Conservation (phyloP, 371 early-diverging fungal genomes). For the Encephalitozoon cuniculi region DNA sequence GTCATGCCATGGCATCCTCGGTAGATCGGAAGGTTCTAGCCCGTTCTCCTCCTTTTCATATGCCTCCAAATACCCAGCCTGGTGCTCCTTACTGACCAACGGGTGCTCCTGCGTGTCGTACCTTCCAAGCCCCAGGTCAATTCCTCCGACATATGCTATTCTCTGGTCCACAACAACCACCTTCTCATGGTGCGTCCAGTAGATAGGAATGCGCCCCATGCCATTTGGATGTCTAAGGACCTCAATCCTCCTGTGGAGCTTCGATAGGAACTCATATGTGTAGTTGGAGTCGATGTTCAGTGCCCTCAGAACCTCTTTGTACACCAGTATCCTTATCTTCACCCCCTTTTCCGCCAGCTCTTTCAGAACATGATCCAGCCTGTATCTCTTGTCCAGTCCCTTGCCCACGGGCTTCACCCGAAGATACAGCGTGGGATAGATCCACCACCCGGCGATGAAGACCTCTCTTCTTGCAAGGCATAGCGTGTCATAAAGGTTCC, state of each 20-base stretch:
- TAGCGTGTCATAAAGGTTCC: slow-evolving; percentile 70
- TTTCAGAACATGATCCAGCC: slow-evolving; percentile 71
- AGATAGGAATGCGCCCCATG: slow-evolving; percentile 65
- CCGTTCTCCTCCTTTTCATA: neutral
- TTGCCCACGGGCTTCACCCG: slow-evolving; percentile 64
- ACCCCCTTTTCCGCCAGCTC: slow-evolving; percentile 75
- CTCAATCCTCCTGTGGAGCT: slow-evolving; percentile 70
- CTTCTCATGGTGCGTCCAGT: slow-evolving; percentile 70
- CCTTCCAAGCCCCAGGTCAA: slow-evolving; percentile 80
- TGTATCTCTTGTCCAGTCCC: slow-evolving; percentile 66
- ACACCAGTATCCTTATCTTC: slow-evolving; percentile 74
- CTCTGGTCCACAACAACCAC: slow-evolving; percentile 72
- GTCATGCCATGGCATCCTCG: slow-evolving; percentile 90
- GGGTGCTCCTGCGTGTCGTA: slow-evolving; percentile 73
- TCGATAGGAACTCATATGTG: slow-evolving; percentile 69
- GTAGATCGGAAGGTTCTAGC: slow-evolving; percentile 32
- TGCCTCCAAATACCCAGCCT: neutral
- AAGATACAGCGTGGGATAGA: slow-evolving; percentile 64
- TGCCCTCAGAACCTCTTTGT: slow-evolving; percentile 74
- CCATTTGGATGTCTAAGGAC: slow-evolving; percentile 61
- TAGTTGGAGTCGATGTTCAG: slow-evolving; percentile 70
- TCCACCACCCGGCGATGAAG: slow-evolving; percentile 80
- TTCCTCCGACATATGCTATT: slow-evolving; percentile 75
- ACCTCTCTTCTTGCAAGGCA: slow-evolving; percentile 67
- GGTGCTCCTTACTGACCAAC: slow-evolving; percentile 64